Conservation (phyloP, 108 stramenopile genomes). For the Mediolabrus comicus region DNA sequence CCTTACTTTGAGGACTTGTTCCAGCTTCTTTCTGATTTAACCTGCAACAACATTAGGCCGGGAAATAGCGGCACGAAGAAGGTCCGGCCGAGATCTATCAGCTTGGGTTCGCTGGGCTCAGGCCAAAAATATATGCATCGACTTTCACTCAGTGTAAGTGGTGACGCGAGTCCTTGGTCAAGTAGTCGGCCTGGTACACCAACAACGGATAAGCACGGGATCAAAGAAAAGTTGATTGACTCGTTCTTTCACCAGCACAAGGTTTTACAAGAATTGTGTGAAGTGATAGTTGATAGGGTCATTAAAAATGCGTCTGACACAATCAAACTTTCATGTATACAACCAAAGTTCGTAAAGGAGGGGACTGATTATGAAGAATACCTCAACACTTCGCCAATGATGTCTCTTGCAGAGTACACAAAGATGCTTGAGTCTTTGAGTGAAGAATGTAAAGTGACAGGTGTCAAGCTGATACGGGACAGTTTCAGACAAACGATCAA, state of each 20-base stretch:
- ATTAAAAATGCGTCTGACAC: constrained; percentile 40
- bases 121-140: constrained; percentile 50
- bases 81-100: constrained; percentile 57
- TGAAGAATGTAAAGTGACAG: constrained; percentile 1
- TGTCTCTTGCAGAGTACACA: constrained; percentile 26
- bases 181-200: constrained; percentile 10
- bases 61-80: constrained; percentile 42
- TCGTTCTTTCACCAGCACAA: constrained; percentile 84
- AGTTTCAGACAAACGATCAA: constrained; percentile 19
- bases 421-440: constrained; percentile 21
- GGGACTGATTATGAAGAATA: constrained; percentile 26
- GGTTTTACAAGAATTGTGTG: constrained; percentile 63
- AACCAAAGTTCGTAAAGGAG: constrained; percentile 15
- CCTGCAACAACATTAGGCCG: constrained; percentile 11
- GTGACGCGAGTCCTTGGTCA: constrained; percentile 18
- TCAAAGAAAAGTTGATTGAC: constrained; percentile 59
- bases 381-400: constrained; percentile 2
- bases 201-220: constrained; percentile 11
- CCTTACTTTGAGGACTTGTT: constrained; percentile 61
- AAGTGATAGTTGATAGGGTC: constrained; percentile 52
- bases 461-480: constrained; percentile 13
- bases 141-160: constrained; percentile 18
- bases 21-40: constrained; percentile 44
- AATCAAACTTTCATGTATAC: constrained; percentile 7
- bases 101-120: constrained; percentile 1